Conservation (phyloP, 202 grass and related monocot genomes). For the Panicum virgatum region DNA sequence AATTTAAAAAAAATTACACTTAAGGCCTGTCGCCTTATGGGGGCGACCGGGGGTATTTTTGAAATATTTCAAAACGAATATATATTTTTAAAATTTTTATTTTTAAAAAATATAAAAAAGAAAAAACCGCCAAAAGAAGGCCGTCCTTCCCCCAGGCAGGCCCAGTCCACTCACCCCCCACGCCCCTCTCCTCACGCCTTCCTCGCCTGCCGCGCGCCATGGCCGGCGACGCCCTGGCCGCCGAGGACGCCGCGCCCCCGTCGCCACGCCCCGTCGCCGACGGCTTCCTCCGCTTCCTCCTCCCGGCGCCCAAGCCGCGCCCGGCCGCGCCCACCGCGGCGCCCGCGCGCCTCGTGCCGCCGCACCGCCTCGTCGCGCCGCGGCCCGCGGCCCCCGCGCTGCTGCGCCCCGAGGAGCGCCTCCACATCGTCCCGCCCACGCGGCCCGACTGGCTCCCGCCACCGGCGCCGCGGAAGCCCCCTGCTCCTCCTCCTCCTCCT, state of each 20-base stretch:
- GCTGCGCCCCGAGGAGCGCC: constrained; percentile 38
- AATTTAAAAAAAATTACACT: too few species aligned
- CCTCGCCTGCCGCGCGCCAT: not conserved
- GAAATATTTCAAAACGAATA: too few species aligned
- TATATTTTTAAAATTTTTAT: too few species aligned
- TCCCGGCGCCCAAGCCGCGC: constrained; percentile 39
- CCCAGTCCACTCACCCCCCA: too few species aligned
- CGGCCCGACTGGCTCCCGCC: constrained; percentile 42
- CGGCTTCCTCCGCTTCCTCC: constrained; percentile 46
- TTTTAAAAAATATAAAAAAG: too few species aligned
- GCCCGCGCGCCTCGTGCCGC: constrained; percentile 22
- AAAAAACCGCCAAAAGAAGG: too few species aligned
- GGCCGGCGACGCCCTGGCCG: constrained; percentile 6
- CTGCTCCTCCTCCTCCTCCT: not conserved
- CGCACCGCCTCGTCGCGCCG: constrained; percentile 44
- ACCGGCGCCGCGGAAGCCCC: not conserved
- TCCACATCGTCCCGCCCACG: constrained; percentile 49
- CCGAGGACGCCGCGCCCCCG: not conserved
- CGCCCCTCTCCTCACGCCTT: too few species aligned
- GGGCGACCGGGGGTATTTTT: too few species aligned
- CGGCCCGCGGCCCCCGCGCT: not conserved
- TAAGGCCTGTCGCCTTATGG: too few species aligned
- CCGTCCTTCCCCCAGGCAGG: too few species aligned
- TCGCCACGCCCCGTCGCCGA: not conserved
- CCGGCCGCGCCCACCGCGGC: not conserved